These are phyloP conservation scores for Suillus spraguei DNA, from an alignment of 768 basidiomycete genomes.

Conservation along the genomic window DNA sequence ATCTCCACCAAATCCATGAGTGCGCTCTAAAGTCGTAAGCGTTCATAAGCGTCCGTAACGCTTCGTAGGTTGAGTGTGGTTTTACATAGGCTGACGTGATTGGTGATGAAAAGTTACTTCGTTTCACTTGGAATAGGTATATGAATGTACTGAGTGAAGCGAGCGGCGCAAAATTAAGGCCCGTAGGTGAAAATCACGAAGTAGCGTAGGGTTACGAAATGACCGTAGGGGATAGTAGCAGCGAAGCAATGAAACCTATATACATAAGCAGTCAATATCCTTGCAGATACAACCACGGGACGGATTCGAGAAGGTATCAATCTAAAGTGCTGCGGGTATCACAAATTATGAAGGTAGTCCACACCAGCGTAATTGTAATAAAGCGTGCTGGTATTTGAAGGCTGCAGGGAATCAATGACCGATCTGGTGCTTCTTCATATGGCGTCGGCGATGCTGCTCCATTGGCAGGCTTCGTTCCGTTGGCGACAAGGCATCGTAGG, in stretches of 20 bases:
- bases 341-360: background rate
- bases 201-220: too few species aligned
- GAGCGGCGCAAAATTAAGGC: too few species aligned
- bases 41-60: too few species aligned
- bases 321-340: background rate
- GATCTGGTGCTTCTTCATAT: background rate
- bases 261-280: background rate
- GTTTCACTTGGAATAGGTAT: too few species aligned
- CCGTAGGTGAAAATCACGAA: too few species aligned
- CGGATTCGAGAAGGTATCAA: background rate
- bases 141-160: too few species aligned
- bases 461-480: background rate
- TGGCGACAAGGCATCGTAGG: constrained; percentile 5
- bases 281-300: background rate
- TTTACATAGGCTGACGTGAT: too few species aligned
- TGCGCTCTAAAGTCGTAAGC: too few species aligned
- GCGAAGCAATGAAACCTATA: background rate
- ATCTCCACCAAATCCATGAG: too few species aligned
- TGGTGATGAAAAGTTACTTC: too few species aligned
- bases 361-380: background rate
- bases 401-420: background rate
- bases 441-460: background rate
- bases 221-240: background rate
- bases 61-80: too few species aligned
- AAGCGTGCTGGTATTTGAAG: background rate